phyloP scores from a whole-genome alignment of 1,284 basidiomycete genomes.

The Sporisorium scitamineum region DNA sequence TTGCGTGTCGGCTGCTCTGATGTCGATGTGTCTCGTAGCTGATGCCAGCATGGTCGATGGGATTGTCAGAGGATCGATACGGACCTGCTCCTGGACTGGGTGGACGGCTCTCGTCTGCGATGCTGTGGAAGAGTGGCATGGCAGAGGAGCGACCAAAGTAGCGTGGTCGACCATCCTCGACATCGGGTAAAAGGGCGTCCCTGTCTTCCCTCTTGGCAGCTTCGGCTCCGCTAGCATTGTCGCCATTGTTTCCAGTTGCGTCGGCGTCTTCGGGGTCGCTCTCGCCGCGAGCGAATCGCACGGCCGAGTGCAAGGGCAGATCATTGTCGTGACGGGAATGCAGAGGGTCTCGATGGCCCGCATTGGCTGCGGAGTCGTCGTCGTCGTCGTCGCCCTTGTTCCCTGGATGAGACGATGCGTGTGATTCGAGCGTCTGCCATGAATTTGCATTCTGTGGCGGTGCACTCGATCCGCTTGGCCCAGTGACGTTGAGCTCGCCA shows the following conservation, averaged over 20 bases:
- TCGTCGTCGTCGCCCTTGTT: slow-evolving; percentile 11
- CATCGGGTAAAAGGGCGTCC: slow-evolving; percentile 53
- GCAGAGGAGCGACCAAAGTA: slow-evolving; percentile 60
- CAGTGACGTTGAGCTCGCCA: slow-evolving; percentile 55
- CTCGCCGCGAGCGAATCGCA: slow-evolving; percentile 10
- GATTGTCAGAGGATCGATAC: slow-evolving; percentile 15
- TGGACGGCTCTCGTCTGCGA: slow-evolving; percentile 51
- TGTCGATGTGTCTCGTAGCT: slow-evolving; percentile 49
- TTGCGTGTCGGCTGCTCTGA: slow-evolving; percentile 4
- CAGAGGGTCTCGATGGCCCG: not conserved
- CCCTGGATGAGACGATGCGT: slow-evolving; percentile 2
- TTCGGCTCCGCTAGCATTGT: not conserved
- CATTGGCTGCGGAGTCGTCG: not conserved
- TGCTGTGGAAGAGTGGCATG: slow-evolving; percentile 48
- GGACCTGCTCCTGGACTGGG: slow-evolving; percentile 39
- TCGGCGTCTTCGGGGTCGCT: slow-evolving; percentile 24
- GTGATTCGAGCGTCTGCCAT: slow-evolving; percentile 33
- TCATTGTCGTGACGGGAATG: slow-evolving; percentile 18
- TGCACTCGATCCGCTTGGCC: slow-evolving; percentile 36
- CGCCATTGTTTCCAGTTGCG: not conserved
- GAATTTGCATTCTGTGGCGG: slow-evolving; percentile 50
- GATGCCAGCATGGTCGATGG: slow-evolving; percentile 33
- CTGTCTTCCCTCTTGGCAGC: slow-evolving; percentile 30
- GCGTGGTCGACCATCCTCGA: slow-evolving; percentile 61
- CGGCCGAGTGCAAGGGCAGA: slow-evolving; percentile 22